Evolutionary conservation across 73 alveolate genomes (phyloP).

Genomic region (Blepharisma japonicum): DNA sequence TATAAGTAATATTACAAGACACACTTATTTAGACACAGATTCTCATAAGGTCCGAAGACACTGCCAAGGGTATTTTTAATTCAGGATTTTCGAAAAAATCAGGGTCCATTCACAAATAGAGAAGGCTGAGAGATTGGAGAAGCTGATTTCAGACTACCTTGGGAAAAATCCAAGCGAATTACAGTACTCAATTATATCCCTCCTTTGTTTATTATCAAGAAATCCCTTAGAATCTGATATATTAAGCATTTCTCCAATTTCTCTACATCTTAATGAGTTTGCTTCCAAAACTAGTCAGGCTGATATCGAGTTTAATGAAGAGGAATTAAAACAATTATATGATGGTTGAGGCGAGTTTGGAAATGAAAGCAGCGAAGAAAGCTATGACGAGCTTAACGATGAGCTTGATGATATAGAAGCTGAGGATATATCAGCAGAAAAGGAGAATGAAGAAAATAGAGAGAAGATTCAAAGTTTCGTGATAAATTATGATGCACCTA

Average conservation of each 20-base stretch:
- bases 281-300: too few species aligned
- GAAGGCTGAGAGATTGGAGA: neutral
- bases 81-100: neutral
- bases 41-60: constrained; percentile 6
- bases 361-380: constrained; percentile 11
- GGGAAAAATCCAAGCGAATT: neutral
- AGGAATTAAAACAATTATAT: too few species aligned
- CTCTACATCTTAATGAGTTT: too few species aligned
- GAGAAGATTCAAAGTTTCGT: neutral
- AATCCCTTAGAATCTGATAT: neutral
- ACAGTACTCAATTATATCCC: neutral
- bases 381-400: neutral
- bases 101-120: constrained; percentile 6
- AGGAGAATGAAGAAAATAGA: neutral
- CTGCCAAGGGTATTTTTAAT: neutral
- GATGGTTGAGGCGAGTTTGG: neutral
- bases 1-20: constrained; percentile 2
- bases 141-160: neutral
- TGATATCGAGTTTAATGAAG: too few species aligned
- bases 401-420: neutral
- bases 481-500: neutral
- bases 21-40: constrained; percentile 16
- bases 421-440: neutral
- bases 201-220: neutral
- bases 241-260: too few species aligned